Evolutionary conservation across 1,284 basidiomycete species (phyloP).

Genomic region (Athelia psychrophila): DNA sequence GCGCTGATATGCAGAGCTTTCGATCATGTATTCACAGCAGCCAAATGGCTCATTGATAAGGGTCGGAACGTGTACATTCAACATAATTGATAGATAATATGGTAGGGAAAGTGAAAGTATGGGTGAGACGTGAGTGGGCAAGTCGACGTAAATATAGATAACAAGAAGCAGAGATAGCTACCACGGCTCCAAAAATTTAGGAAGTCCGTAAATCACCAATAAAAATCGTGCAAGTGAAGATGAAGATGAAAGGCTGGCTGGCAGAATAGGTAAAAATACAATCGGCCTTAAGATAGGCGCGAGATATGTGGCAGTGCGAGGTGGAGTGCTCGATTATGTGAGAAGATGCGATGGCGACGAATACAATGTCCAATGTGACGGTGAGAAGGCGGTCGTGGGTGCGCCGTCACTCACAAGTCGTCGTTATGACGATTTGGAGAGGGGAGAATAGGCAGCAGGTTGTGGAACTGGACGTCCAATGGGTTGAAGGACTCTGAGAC

Average conservation of each 20-base stretch:
- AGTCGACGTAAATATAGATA: too few species aligned
- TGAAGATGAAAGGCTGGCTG: not conserved
- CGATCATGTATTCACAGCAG: too few species aligned
- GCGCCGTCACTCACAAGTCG: slow-evolving; percentile 11
- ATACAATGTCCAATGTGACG: slow-evolving; percentile 11
- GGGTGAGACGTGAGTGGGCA: too few species aligned
- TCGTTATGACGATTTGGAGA: slow-evolving; percentile 25
- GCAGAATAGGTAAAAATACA: not conserved
- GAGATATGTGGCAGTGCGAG: not conserved
- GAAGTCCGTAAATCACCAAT: not conserved
- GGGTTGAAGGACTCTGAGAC: slow-evolving; percentile 29
- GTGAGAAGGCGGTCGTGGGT: slow-evolving; percentile 24
- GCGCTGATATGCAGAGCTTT: too few species aligned
- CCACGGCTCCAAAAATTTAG: not conserved
- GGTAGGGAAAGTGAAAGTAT: too few species aligned
- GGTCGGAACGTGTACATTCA: too few species aligned
- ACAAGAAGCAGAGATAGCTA: not conserved
- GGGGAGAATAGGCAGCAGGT: slow-evolving; percentile 60
- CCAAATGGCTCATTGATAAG: too few species aligned
- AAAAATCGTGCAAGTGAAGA: slow-evolving; percentile 1
- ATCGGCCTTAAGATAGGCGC: not conserved
- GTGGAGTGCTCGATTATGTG: not conserved
- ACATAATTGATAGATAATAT: too few species aligned
- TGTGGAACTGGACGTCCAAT: slow-evolving; percentile 48
- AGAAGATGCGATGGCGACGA: not conserved